Evolutionary conservation across 345 rosid genomes (phyloP), one percentile per base, ranked within the genome.

Genomic region (Nasturtium officinale): DNA sequence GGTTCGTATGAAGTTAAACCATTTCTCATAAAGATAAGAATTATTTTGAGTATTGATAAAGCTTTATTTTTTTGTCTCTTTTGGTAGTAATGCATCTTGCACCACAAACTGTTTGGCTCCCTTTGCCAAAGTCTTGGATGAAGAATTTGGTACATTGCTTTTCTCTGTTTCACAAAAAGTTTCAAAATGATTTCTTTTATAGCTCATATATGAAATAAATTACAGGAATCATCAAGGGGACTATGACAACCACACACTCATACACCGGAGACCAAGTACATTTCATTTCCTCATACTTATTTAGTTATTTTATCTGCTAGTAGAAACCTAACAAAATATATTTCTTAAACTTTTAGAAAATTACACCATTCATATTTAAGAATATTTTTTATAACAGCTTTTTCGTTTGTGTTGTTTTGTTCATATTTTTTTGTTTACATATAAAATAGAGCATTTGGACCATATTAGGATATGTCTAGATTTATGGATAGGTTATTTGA

Each of bases 181-280:
- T 30, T 72, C 4, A 45, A n/a, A 25, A 33, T 33, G 35, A 25
- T 73, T 67, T 23, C n/a, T 26, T 40, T 0, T 51, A 16, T 16
- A 40, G n/a, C 65, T 61, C 28, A 45, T 48, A n/a, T n/a, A 23
- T 51, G 16, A 37, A 28, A 32, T 57, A 8, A 35, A 18, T 66
- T 70, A 79, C 87, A 91, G 99, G 97, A 74, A 91, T 91, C 77
- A 91, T 95, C 62, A 95, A 91, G 88, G 99, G 99, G 62, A 88
- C 99, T 53, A 95, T 95, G 97, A 95, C 97, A 64, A 95, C 99
- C 10, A 95, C 99, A 16, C 99, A 95, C 76, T 95, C 99, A 69
- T 95, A 91, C 87, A 95, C 97, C 0, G 96, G 99, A 30, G 99
- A 95, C 83, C 99, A 94, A 91, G 97, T 94, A 84, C 28, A 55